Evolutionary conservation across 345 rosid species (phyloP), one percentile per base, ranked within the genome.

Genomic region (Punica granatum): DNA sequence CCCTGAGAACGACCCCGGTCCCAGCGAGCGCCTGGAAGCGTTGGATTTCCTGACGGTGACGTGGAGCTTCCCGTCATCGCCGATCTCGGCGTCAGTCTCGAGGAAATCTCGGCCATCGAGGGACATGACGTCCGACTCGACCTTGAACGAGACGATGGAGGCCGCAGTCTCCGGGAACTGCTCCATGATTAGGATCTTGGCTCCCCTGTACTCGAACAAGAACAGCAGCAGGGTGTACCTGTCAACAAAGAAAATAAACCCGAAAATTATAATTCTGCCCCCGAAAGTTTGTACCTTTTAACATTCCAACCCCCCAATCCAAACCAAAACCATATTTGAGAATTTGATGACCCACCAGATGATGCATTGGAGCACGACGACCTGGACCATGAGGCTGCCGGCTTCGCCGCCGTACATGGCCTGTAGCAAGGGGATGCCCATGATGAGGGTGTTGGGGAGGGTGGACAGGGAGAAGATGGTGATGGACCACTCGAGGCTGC

Each of bases 351-450:
- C 53, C n/a, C 4, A 51, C 98, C 98, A 92, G 8, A 92, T 90
- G 64, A 92, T 92, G 70, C 96, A 90, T 78, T 92, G 98, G 21
- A 92, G 86, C 23, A 92, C 96, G 1, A 92, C 95, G 35, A 92
- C 84, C 30, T 92, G 98, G 6, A 92, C 98, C 98, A 92, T 92
- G 32, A 92, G 84, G 62, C 86, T 88, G 1, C 96, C 98, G 0
- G 98, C 83, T 46, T 79, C 80, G 0, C 70, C 66, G 0, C 91
- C 97, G 73, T 92, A 92, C 98, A 92, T 92, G 26, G 97, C 98
- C 75, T 84, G 90, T 26, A 92, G 77, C 9, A 92, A 51, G 23
- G 98, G 98, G 28, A 92, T 92, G 0, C 98, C 98, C 96, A 92
- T 90, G 58, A 92, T 94, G 31, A 63, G 66, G 46, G 66, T 63